Conservation (phyloP, 768 basidiomycete genomes). For the Serendipita sp. region DNA sequence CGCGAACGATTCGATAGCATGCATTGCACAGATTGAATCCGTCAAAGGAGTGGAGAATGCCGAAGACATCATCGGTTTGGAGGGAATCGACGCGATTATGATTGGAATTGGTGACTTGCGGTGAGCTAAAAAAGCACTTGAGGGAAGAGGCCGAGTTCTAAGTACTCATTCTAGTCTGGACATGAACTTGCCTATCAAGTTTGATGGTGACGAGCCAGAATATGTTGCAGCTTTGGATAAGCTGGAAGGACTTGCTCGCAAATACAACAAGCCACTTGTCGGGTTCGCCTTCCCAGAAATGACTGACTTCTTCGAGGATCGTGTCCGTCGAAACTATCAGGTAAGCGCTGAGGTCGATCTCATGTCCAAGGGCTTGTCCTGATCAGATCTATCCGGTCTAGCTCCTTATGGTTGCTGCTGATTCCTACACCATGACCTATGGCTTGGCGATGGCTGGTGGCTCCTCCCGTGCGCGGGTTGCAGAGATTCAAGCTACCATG, state of each 20-base stretch:
- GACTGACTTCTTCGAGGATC: background rate
- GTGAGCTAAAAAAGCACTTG: background rate
- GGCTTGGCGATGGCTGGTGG: background rate
- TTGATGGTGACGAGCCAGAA: background rate
- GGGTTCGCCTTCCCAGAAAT: constrained; percentile 4
- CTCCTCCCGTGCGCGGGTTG: background rate
- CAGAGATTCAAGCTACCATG: background rate
- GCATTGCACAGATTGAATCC: constrained; percentile 4
- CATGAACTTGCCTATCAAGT: background rate
- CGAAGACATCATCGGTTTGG: background rate
- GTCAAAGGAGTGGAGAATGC: background rate
- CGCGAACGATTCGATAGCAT: background rate
- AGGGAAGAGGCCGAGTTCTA: background rate
- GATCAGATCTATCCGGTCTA: background rate
- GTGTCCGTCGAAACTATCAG: background rate
- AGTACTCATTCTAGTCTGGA: background rate
- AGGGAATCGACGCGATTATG: background rate
- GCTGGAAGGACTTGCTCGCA: background rate
- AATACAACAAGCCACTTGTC: constrained; percentile 3
- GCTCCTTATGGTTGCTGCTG: background rate
- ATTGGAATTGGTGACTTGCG: constrained; percentile 2
- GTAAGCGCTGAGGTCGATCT: background rate
- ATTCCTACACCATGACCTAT: background rate
- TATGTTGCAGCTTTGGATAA: background rate
- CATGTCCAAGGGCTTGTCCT: background rate